phyloP scores from a whole-genome alignment of 2,329 filamentous ascomycete genomes.

The Botrytis paeoniae region DNA sequence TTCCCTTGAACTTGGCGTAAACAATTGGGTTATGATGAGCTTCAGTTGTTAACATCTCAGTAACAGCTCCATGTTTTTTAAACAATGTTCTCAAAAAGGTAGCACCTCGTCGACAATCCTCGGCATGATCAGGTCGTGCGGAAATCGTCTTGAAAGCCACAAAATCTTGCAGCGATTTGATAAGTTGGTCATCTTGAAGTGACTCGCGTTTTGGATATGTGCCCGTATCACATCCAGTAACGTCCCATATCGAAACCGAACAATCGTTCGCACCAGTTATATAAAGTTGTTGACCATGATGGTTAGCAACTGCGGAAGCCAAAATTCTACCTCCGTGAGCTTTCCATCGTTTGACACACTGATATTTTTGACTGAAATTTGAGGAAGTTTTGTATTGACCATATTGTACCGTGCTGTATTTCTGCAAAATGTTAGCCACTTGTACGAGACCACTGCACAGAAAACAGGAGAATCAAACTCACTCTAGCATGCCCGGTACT shows the following conservation, averaged over 20 bases:
- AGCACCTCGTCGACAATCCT: slow-evolving; percentile 89
- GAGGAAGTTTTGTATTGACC: slow-evolving; percentile 50
- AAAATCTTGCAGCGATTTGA: slow-evolving; percentile 78
- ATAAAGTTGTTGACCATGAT: slow-evolving; percentile 74
- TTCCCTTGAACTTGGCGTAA: slow-evolving; percentile 81
- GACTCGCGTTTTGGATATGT: slow-evolving; percentile 27
- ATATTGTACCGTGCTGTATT: slow-evolving; percentile 65
- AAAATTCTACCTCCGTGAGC: slow-evolving; percentile 87
- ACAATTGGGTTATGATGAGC: slow-evolving; percentile 85
- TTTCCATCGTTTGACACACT: slow-evolving; percentile 72
- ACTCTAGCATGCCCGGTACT: slow-evolving; percentile 84
- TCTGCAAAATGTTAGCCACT: slow-evolving; percentile 42
- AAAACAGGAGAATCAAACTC: slow-evolving; percentile 38
- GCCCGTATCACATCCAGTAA: slow-evolving; percentile 45
- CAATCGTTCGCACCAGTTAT: slow-evolving; percentile 94
- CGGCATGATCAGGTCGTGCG: slow-evolving; percentile 77
- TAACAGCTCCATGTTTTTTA: slow-evolving; percentile 84
- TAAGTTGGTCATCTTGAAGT: slow-evolving; percentile 51
- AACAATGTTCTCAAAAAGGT: slow-evolving; percentile 88
- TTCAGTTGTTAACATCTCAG: slow-evolving; percentile 83
- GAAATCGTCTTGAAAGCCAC: slow-evolving; percentile 91
- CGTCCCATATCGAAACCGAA: slow-evolving; percentile 83
- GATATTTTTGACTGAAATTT: slow-evolving; percentile 73
- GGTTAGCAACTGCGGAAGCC: slow-evolving; percentile 71
- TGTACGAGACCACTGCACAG: background rate